A percentile compares a stretch with the other conserved stretches of the same genome.
Conservation (phyloP, 352 stramenopile genomes). For the Halophytophthora polymorphica region DNA sequence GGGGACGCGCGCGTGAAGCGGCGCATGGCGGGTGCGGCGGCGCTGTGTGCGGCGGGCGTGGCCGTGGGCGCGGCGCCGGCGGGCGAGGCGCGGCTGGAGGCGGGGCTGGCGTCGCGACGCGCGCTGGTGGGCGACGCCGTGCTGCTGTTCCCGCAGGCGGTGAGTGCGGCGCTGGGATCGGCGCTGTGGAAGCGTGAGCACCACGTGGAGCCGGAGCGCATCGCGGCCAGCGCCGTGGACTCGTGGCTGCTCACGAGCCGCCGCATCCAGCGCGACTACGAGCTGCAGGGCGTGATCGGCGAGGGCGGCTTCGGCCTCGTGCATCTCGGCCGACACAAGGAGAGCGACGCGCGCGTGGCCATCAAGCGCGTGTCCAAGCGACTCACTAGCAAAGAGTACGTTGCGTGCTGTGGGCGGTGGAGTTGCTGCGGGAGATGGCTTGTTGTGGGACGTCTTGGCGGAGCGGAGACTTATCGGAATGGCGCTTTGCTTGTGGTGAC, state of each 20-base stretch:
- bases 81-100: slow-evolving; percentile 14
- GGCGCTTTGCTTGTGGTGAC: too few species aligned
- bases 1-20: too few species aligned
- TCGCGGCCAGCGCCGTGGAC: slow-evolving; percentile 1
- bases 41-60: slow-evolving; percentile 16
- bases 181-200: too few species aligned
- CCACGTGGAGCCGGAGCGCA: slow-evolving; percentile 18
- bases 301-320: slow-evolving; percentile 51
- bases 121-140: slow-evolving; percentile 6
- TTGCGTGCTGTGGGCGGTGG: too few species aligned
- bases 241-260: slow-evolving; percentile 17
- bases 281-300: slow-evolving; percentile 43
- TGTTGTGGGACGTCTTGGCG: too few species aligned
- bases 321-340: slow-evolving; percentile 36
- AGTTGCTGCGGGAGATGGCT: too few species aligned
- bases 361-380: slow-evolving; percentile 58
- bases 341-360: slow-evolving; percentile 41
- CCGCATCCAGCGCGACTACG: slow-evolving; percentile 39
- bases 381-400: slow-evolving; percentile 31
- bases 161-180: slow-evolving; percentile 4
- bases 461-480: too few species aligned
- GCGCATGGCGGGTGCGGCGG: slow-evolving; percentile 18
- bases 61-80: slow-evolving; percentile 8
- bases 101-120: background rate
- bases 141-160: slow-evolving; percentile 10